Evolutionary conservation across 352 stramenopile species (phyloP).

Genomic region (Globisporangium viniferum): DNA sequence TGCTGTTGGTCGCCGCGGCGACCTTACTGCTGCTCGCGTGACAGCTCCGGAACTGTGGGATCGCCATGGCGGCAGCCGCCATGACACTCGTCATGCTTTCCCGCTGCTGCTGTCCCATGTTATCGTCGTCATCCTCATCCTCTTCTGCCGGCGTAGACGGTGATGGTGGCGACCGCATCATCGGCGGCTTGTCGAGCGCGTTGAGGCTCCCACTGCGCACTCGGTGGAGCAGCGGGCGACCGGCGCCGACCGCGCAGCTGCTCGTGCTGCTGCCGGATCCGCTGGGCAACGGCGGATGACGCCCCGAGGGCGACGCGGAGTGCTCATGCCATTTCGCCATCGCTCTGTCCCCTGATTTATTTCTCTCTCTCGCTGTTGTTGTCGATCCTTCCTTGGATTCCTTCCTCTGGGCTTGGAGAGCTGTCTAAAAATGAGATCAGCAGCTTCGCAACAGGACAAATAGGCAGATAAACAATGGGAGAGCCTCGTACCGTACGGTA

Average conservation of each 20-base stretch:
- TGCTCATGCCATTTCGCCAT: slow-evolving; percentile 17
- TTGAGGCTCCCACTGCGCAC: slow-evolving; percentile 19
- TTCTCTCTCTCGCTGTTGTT: background rate
- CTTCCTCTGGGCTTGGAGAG: slow-evolving; percentile 8
- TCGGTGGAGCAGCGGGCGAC: slow-evolving; percentile 3
- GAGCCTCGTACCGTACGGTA: background rate
- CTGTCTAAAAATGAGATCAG: slow-evolving; percentile 4
- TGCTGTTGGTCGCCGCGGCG: background rate
- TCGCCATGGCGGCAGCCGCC: slow-evolving; percentile 21
- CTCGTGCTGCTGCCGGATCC: background rate
- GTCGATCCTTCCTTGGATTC: background rate
- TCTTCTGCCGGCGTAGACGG: background rate
- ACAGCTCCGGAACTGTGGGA: slow-evolving; percentile 50
- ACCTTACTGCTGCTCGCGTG: slow-evolving; percentile 26
- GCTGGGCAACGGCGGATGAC: background rate
- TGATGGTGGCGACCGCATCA: background rate
- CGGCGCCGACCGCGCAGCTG: background rate
- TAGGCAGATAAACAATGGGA: background rate
- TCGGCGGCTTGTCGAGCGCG: slow-evolving; percentile 10
- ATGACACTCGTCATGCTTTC: slow-evolving; percentile 4
- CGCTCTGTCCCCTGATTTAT: slow-evolving; percentile 4
- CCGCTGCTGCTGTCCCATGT: background rate
- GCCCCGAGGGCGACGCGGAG: background rate
- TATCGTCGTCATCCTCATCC: background rate
- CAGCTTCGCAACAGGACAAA: background rate